Base-by-base conservation (phyloP, 495 filamentous ascomycete genomes). In the Cetradonia linearis region DNA sequence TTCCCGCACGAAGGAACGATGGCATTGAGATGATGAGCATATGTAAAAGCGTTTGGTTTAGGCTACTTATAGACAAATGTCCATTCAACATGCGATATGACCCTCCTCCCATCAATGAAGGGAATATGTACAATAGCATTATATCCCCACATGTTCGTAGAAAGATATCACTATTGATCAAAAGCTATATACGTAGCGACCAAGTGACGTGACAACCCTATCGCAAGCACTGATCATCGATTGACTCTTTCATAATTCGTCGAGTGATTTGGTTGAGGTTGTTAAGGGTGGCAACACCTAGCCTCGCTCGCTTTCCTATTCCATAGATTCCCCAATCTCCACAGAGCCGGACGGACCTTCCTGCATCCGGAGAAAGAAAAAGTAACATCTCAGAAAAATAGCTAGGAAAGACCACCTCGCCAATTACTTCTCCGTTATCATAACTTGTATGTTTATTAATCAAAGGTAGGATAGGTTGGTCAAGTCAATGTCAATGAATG, bases 51-150 rank as follows among this genome's bases (percentile, higher is more conserved):
- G 2, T 46, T 25, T 2, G 3, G 10, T 46, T 25, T 11, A 4
- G 16, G 25, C 9, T 13, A 46, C 42, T 7, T 9, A 54, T 36
- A 34, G 30, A 34, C 20, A 5, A 36, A 34, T 34, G 50, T 54
- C 50, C 50, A 54, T 54, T 54, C 50, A 54, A 54, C 50, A 54
- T 54, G 50, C 10, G 50, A 54, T 30, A 54, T 36, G 30, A 10
- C 28, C 8, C 20, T 13, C 16, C 36, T 46, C 42, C 25, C 25
- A 46, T 10, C 0, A 20, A 4, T 9, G 20, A 11, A 46, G 5
- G 9, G 25, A 23, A 46, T 9, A 13, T 25, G 20, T 46, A 46
- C 25, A 10, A 46, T 46, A 25, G 8, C 25, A 20, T 23, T 11
- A 18, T 25, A 25, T 36, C 50, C n/a, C 13, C 18, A 54, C 7